Evolutionary conservation across 495 filamentous ascomycete genomes (phyloP).

Genomic region (Penicillium psychrofluorescens): DNA sequence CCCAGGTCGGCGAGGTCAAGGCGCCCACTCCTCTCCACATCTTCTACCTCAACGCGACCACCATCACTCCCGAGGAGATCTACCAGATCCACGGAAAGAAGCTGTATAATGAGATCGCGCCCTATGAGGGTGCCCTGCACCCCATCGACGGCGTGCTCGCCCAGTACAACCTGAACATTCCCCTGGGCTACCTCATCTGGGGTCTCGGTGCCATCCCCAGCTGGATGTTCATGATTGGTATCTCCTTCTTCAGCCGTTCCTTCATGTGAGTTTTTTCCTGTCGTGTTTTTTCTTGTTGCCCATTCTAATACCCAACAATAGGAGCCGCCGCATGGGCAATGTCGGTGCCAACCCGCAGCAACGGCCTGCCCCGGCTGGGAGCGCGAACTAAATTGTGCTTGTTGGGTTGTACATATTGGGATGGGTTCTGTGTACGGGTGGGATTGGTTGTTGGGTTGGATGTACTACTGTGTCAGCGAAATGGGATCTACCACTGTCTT

Average conservation of each 20-base stretch:
- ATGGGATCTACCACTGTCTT: no score
- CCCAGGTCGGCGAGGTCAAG: constrained; percentile 26
- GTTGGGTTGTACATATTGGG: constrained; percentile 19
- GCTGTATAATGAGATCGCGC: constrained; percentile 42
- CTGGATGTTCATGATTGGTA: constrained; percentile 73
- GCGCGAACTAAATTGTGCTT: constrained; percentile 17
- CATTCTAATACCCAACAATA: constrained; percentile 13
- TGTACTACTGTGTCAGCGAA: not conserved
- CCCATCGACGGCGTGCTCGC: constrained; percentile 71
- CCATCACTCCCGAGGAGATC: constrained; percentile 54
- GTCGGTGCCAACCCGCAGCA: constrained; percentile 19
- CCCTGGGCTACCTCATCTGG: constrained; percentile 63
- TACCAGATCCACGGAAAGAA: constrained; percentile 57
- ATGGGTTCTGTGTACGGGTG: constrained; percentile 8
- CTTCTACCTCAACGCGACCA: constrained; percentile 58
- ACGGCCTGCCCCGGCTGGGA: constrained; percentile 16
- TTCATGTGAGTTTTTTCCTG: constrained; percentile 66
- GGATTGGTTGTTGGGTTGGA: constrained; percentile 2
- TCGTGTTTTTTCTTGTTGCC: not conserved
- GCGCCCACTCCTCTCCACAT: constrained; percentile 44
- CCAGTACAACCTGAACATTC: constrained; percentile 53
- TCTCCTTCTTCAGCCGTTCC: constrained; percentile 72
- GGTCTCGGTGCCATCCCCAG: constrained; percentile 49
- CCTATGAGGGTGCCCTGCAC: constrained; percentile 71
- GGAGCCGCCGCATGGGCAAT: constrained; percentile 35